A percentile compares a stretch with the other conserved stretches of the same genome.
phyloP scores from a whole-genome alignment of 352 stramenopile species.

The Globisporangium ultimum region DNA sequence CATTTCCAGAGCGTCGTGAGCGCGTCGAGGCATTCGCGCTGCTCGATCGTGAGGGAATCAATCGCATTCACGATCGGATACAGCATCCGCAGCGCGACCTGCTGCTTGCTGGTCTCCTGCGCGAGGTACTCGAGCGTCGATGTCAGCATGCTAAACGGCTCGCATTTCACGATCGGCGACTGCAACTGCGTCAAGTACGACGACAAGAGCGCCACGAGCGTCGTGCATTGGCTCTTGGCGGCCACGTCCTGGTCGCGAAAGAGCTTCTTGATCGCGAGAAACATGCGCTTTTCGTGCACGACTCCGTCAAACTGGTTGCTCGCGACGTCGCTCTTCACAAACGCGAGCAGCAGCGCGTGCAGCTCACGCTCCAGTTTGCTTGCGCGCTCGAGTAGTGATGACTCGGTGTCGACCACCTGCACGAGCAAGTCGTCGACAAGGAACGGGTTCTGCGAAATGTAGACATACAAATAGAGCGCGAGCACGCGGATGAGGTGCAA shows the following conservation, averaged over 20 bases:
- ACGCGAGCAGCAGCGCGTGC: constrained; percentile 32
- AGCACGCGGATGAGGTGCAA: constrained; percentile 65
- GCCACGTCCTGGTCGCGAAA: constrained; percentile 48
- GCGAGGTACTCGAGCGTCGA: constrained; percentile 68
- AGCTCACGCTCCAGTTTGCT: constrained; percentile 29
- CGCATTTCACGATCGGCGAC: constrained; percentile 50
- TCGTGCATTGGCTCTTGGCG: constrained; percentile 24
- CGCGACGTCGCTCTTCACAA: constrained; percentile 40
- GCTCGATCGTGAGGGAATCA: constrained; percentile 61
- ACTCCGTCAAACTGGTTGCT: constrained; percentile 66
- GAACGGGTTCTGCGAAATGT: constrained; percentile 37
- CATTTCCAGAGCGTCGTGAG: constrained; percentile 53
- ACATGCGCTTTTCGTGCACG: constrained; percentile 48
- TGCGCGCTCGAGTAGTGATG: constrained; percentile 7
- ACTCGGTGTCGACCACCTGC: constrained; percentile 11
- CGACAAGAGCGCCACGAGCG: constrained; percentile 40
- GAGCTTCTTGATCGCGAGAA: constrained; percentile 43
- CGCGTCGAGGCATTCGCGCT: constrained; percentile 70
- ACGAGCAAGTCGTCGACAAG: constrained; percentile 35
- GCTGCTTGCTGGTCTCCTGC: constrained; percentile 16
- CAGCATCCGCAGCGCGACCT: constrained; percentile 36
- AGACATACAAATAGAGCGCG: constrained; percentile 57
- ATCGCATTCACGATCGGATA: constrained; percentile 74
- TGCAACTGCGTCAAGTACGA: constrained; percentile 40
- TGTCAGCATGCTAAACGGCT: constrained; percentile 40